Evolutionary conservation across 208 protist species (phyloP), one percentile per base, ranked within the genome.

Genomic region (Trypanosoma conorhini): DNA sequence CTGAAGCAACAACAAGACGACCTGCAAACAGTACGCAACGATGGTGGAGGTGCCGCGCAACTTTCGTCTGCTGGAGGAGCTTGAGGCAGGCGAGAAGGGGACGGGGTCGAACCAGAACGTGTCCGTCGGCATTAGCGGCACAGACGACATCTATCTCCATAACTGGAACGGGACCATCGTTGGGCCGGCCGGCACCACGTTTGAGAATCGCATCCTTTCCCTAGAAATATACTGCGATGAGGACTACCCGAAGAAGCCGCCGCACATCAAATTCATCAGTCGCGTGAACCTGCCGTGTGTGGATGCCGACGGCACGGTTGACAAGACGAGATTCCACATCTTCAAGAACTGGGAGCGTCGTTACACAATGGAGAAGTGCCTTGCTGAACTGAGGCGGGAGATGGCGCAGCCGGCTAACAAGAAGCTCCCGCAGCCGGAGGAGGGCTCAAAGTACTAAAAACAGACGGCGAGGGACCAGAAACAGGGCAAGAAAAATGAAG

Each of bases 11-110:
- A 62, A 5, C 21, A 33, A 50, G n/a, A 26, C 28, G 19, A 31
- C 5, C 12, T 31, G 9, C 9, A 30, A 40, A 55, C n/a, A 65
- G 22, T 46, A 51, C 40, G 56, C 28, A 56, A 70, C 48, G 42
- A 93, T 96, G 92, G 92, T 97, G 30, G 92, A 95, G 69, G 92
- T 97, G 21, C 92, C 92, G 28, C 92, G 92, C 60, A 97, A 96
- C 70, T 97, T 97, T 70, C 89, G 90, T 35, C 84, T 97, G 19
- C 64, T 97, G 51, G 86, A 92, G 77, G 89, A 97, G 74, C 79
- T 97, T 8, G 92, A 97, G 85, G 84, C 87, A 9, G 92, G 89
- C n/a, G 92, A 97, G 72, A 97, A 97, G 81, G 92, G 87, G 55
- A 91, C 85, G 3, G 88, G 90, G 55, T 69, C 72, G 63, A 95